A percentile compares a stretch with the other conserved stretches of the same genome.
phyloP scores from a whole-genome alignment of 1,284 basidiomycete genomes.

The Exsudoporus floridanus region DNA sequence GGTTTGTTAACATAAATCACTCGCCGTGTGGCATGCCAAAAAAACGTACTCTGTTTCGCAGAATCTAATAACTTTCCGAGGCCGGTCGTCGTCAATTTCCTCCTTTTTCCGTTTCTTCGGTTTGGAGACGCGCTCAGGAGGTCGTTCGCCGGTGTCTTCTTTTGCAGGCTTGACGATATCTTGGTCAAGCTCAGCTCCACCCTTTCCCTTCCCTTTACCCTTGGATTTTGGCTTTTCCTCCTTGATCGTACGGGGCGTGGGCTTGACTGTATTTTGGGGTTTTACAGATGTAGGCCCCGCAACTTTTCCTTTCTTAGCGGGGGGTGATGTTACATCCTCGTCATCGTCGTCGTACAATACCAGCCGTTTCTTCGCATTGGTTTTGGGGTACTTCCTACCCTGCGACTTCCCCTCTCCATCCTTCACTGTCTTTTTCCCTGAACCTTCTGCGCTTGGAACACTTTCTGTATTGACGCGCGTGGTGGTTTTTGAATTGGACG shows the following conservation, averaged over 20 bases:
- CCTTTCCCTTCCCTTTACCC: slow-evolving; percentile 4
- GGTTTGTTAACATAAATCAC: neutral
- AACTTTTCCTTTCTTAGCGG: slow-evolving; percentile 14
- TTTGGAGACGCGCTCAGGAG: slow-evolving; percentile 4
- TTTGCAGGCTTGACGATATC: slow-evolving; percentile 1
- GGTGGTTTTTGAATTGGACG: neutral
- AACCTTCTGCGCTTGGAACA: neutral
- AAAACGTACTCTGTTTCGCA: slow-evolving; percentile 16
- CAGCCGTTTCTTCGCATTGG: slow-evolving; percentile 5
- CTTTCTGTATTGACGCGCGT: neutral
- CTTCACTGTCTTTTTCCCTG: slow-evolving; percentile 1
- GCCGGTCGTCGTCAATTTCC: slow-evolving; percentile 21
- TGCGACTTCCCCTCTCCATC: neutral
- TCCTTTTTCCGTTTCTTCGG: slow-evolving; percentile 23
- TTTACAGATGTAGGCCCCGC: neutral
- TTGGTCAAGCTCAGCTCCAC: neutral
- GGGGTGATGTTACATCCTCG: neutral
- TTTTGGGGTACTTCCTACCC: neutral
- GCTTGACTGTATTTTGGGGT: neutral
- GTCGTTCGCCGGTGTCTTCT: slow-evolving; percentile 1
- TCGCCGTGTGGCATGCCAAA: neutral
- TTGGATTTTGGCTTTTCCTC: neutral
- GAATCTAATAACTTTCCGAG: slow-evolving; percentile 23
- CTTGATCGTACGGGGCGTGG: neutral
- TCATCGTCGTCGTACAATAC: slow-evolving; percentile 4